phyloP scores from a whole-genome alignment of 2,329 filamentous ascomycete species.

The Phialophora verrucosa region DNA sequence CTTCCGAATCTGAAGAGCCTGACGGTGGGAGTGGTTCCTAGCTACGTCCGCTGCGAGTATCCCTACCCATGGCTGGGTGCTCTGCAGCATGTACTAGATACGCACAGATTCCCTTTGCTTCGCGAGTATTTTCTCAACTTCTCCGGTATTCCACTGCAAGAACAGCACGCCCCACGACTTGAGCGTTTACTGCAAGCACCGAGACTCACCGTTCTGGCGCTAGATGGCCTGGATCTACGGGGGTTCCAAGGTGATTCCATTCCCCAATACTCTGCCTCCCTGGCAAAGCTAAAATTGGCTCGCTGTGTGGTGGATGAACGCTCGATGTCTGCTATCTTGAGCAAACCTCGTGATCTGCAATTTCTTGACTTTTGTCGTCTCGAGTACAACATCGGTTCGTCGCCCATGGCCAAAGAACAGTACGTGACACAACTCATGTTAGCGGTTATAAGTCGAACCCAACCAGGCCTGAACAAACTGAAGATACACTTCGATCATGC shows the following conservation, averaged over 20 bases:
- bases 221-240: not conserved
- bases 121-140: not conserved
- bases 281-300: not conserved
- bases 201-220: not conserved
- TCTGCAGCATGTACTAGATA: not conserved
- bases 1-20: not conserved
- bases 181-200: not conserved
- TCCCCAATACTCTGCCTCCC: not conserved
- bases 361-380: not conserved
- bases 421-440: not conserved
- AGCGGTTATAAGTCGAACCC: not conserved
- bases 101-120: not conserved
- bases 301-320: not conserved
- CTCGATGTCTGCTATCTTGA: not conserved
- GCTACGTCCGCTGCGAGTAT: not conserved
- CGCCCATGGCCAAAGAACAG: not conserved
- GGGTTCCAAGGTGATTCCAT: not conserved
- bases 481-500: not conserved
- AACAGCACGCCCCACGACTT: not conserved
- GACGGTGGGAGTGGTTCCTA: not conserved
- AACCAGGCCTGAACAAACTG: not conserved
- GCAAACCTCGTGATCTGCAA: not conserved
- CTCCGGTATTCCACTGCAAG: not conserved
- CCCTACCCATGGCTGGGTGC: not conserved
- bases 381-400: not conserved